Conservation (phyloP, 2,329 filamentous ascomycete genomes). For the Calonectria crousiana region DNA sequence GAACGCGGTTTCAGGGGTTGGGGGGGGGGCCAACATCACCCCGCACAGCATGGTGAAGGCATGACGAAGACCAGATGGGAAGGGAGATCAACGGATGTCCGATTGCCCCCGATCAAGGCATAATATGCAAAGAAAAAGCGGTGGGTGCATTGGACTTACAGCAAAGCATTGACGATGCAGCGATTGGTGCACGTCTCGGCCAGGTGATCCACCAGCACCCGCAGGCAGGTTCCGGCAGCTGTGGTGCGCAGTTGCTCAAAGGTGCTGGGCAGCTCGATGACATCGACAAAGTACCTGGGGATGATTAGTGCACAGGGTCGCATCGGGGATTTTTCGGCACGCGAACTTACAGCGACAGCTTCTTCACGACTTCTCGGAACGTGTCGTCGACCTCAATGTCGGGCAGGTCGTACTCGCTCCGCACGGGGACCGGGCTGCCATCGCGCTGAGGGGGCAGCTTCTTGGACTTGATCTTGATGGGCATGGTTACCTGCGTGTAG, state of each 20-base stretch:
- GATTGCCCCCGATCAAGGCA: background rate
- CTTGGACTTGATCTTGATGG: conserved; percentile 52
- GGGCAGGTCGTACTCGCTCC: conserved; percentile 60
- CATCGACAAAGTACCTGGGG: conserved; percentile 71
- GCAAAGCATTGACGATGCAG: conserved; percentile 77
- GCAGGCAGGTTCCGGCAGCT: conserved; percentile 69
- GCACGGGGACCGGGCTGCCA: conserved; percentile 50
- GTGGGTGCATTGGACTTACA: conserved; percentile 64
- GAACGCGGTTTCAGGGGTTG: background rate
- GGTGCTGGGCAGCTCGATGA: conserved; percentile 73
- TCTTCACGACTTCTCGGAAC: conserved; percentile 75
- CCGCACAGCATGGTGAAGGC: background rate
- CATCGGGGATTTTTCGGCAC: background rate
- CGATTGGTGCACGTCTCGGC: conserved; percentile 73
- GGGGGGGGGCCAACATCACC: conserved; percentile 1
- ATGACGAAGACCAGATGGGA: background rate
- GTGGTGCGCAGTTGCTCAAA: conserved; percentile 81
- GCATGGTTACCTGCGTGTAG: conserved; percentile 43
- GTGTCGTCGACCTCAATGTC: conserved; percentile 68
- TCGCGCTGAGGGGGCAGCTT: conserved; percentile 49
- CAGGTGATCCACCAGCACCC: conserved; percentile 73
- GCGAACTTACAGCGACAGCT: conserved; percentile 69
- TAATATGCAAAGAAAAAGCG: background rate
- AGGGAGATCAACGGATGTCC: background rate
- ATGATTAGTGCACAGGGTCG: background rate